phyloP scores from a whole-genome alignment of 768 basidiomycete genomes.

The Sporobolomyces roseus region DNA sequence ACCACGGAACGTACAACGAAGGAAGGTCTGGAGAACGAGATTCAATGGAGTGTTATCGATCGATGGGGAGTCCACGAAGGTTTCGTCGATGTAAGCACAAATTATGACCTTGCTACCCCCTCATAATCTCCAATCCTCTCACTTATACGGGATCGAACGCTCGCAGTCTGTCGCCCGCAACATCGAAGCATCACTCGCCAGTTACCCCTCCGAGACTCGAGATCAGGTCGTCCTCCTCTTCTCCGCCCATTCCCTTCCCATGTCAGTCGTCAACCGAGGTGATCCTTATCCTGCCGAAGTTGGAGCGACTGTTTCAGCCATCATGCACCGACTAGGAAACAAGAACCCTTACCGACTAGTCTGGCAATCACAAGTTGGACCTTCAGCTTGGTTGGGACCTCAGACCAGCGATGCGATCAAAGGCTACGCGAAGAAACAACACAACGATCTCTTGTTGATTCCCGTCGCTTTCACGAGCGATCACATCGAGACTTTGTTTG shows the following conservation, averaged over 20 bases:
- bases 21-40: slow-evolving; percentile 55
- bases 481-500: slow-evolving; percentile 97
- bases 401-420: slow-evolving; percentile 89
- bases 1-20: not conserved
- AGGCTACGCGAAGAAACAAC: slow-evolving; percentile 52
- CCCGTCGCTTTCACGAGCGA: slow-evolving; percentile 99
- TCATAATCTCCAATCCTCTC: not conserved
- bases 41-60: slow-evolving; percentile 97
- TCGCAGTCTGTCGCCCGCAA: slow-evolving; percentile 82
- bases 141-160: slow-evolving; percentile 1
- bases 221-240: slow-evolving; percentile 79
- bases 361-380: slow-evolving; percentile 98
- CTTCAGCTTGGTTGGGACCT: slow-evolving; percentile 96
- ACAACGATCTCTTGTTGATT: slow-evolving; percentile 62
- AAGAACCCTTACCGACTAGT: slow-evolving; percentile 82
- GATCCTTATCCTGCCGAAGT: slow-evolving; percentile 97
- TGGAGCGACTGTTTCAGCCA: slow-evolving; percentile 83
- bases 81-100: slow-evolving; percentile 83
- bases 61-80: slow-evolving; percentile 95
- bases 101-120: not conserved
- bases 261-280: slow-evolving; percentile 97
- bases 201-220: slow-evolving; percentile 68
- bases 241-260: slow-evolving; percentile 94
- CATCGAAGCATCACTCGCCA: slow-evolving; percentile 71
- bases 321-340: slow-evolving; percentile 73